Conservation (phyloP, 1,139 yeast species). For the Arxiozyma bovina region DNA sequence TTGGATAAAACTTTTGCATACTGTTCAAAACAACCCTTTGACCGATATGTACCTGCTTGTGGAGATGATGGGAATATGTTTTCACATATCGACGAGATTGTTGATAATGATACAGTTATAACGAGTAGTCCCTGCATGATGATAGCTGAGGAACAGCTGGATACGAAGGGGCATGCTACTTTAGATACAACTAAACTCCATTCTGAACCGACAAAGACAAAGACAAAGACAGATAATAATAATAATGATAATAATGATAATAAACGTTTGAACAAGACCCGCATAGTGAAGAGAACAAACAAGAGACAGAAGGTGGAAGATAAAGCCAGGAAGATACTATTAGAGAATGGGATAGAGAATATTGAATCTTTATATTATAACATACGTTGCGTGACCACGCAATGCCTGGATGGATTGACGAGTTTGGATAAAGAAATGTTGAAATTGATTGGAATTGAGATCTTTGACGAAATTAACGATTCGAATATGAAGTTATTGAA, state of each 20-base stretch:
- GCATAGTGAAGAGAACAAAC: neutral
- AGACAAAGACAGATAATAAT: too few species aligned
- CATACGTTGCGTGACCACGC: slow-evolving; percentile 50
- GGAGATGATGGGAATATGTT: neutral
- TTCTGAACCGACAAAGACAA: neutral
- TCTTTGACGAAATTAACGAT: slow-evolving; percentile 40
- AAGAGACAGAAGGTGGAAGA: neutral
- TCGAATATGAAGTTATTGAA: slow-evolving; percentile 23
- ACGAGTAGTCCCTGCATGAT: neutral
- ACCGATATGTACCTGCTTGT: neutral
- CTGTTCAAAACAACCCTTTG: neutral
- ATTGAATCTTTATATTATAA: slow-evolving; percentile 28
- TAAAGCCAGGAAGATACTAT: neutral
- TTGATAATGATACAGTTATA: neutral
- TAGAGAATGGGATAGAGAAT: neutral
- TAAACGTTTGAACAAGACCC: too few species aligned
- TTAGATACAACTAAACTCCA: neutral
- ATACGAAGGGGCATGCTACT: neutral
- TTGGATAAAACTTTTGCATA: neutral
- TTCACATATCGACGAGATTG: neutral
- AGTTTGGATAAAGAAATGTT: slow-evolving; percentile 33
- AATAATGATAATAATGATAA: too few species aligned
- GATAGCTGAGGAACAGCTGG: neutral
- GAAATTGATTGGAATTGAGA: slow-evolving; percentile 33
- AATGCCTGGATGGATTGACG: slow-evolving; percentile 45